Percentiles rank a stretch among this genome's conserved stretches.
phyloP scores from a whole-genome alignment of 2,329 filamentous ascomycete genomes.

The Colletotrichum lindemuthianum region DNA sequence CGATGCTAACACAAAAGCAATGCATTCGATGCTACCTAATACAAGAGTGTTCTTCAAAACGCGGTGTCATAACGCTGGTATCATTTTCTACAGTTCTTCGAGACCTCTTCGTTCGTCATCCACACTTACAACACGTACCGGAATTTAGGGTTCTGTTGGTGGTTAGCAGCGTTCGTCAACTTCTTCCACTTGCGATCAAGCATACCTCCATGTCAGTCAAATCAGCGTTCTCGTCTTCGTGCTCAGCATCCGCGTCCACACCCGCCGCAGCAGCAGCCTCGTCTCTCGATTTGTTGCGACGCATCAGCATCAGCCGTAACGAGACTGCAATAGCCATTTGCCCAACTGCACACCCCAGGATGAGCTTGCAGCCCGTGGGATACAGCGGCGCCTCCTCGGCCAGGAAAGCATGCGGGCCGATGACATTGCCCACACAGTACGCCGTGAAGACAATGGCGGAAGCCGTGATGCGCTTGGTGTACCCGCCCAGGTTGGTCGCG shows the following conservation, averaged over 20 bases:
- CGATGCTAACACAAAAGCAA: no score
- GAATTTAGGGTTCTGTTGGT: constrained; percentile 42
- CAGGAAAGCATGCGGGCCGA: constrained; percentile 58
- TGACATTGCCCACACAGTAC: constrained; percentile 58
- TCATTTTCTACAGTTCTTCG: no score
- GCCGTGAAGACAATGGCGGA: constrained; percentile 58
- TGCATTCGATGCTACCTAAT: no score
- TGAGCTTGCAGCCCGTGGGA: constrained; percentile 61
- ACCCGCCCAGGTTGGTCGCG: constrained; percentile 57
- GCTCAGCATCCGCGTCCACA: constrained; percentile 31
- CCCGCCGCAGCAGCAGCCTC: constrained; percentile 38
- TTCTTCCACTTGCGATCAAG: background rate
- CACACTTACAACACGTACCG: constrained; percentile 40
- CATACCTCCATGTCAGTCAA: constrained; percentile 52
- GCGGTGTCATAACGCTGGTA: no score
- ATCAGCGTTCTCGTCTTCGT: constrained; percentile 44
- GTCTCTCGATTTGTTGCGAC: constrained; percentile 52
- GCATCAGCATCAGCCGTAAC: constrained; percentile 47
- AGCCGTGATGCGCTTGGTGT: constrained; percentile 57
- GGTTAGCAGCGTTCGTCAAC: background rate
- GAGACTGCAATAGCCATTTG: constrained; percentile 51
- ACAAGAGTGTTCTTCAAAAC: no score
- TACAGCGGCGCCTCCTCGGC: constrained; percentile 57
- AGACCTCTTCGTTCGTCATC: background rate
- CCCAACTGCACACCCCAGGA: constrained; percentile 55